A percentile compares a stretch with the other conserved stretches of the same genome.
These are phyloP conservation scores for Phaffomyces opuntiae DNA, from an alignment of 805 yeast species.

Conservation along the genomic window DNA sequence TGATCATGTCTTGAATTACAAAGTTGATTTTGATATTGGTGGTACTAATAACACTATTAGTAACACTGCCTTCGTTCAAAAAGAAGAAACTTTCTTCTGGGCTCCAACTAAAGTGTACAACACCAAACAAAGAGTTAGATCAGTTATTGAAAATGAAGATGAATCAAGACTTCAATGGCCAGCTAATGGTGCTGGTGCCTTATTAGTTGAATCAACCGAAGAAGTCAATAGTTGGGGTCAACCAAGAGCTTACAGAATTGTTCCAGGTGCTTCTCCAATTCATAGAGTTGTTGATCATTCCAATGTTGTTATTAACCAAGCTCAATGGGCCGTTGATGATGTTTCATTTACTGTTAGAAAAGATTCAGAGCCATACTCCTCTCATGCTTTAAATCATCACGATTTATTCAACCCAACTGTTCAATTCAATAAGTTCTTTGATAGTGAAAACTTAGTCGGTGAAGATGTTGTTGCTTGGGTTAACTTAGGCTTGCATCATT, in stretches of 20 bases:
- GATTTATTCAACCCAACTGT: conserved; percentile 20
- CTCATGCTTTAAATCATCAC: conserved; percentile 18
- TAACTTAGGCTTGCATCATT: conserved; percentile 24
- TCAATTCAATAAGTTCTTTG: conserved; percentile 18
- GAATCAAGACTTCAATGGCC: conserved; percentile 12
- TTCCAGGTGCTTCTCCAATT: conserved; percentile 17
- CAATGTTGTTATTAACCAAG: conserved; percentile 13
- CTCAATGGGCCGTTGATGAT: conserved; percentile 21
- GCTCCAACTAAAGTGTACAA: conserved; percentile 16
- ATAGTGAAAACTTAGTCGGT: conserved; percentile 21
- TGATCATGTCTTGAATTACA: conserved; percentile 23
- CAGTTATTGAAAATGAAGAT: conserved; percentile 16
- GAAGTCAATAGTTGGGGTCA: conserved; percentile 21
- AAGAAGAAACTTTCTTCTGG: conserved; percentile 21
- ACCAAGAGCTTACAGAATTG: conserved; percentile 24
- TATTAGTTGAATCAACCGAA: conserved; percentile 21
- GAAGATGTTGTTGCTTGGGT: conserved; percentile 26
- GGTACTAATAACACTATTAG: conserved; percentile 19
- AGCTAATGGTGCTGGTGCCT: conserved; percentile 19
- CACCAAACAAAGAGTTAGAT: conserved; percentile 13
- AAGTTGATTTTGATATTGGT: conserved; percentile 24
- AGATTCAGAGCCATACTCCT: conserved; percentile 21
- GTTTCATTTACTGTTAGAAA: conserved; percentile 19
- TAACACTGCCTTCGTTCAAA: conserved; percentile 9
- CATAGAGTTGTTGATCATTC: conserved; percentile 17